phyloP scores from a whole-genome alignment of 352 stramenopile species.

The Globisporangium recalcitrans region DNA sequence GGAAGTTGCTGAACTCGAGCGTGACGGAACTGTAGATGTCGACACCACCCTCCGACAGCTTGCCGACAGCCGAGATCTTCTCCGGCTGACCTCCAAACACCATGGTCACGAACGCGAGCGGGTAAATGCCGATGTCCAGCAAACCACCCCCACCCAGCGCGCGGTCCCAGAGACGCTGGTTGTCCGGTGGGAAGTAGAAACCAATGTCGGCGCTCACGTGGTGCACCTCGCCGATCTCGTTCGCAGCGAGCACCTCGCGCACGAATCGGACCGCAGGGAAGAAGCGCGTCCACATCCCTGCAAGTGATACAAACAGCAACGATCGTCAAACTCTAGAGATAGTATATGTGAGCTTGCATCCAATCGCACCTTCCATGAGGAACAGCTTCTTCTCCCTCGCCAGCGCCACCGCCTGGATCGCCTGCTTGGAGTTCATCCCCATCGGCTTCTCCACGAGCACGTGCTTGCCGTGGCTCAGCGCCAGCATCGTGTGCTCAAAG shows the following conservation, averaged over 20 bases:
- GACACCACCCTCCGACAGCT: slow-evolving; percentile 43
- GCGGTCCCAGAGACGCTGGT: slow-evolving; percentile 61
- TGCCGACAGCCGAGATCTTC: slow-evolving; percentile 41
- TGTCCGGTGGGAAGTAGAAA: slow-evolving; percentile 37
- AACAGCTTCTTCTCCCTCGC: slow-evolving; percentile 55
- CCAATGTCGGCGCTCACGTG: slow-evolving; percentile 59
- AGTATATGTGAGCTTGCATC: too few relatives aligned
- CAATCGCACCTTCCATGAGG: slow-evolving; percentile 36
- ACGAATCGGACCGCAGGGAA: slow-evolving; percentile 53
- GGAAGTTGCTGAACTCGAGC: slow-evolving; percentile 39
- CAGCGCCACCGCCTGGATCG: slow-evolving; percentile 44
- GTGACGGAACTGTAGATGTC: slow-evolving; percentile 50
- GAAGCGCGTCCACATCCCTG: slow-evolving; percentile 75
- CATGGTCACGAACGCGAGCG: slow-evolving; percentile 67
- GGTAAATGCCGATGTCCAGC: slow-evolving; percentile 78
- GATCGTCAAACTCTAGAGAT: too few relatives aligned
- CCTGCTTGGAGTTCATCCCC: slow-evolving; percentile 72
- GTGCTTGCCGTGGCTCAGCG: slow-evolving; percentile 72
- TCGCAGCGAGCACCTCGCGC: slow-evolving; percentile 28
- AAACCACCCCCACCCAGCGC: slow-evolving; percentile 59
- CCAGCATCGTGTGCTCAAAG: slow-evolving; percentile 56
- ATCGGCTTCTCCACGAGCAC: slow-evolving; percentile 90
- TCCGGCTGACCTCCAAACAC: slow-evolving; percentile 40
- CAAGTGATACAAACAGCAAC: background rate
- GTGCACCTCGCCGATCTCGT: slow-evolving; percentile 54